These are phyloP conservation scores for Liquidambar formosana DNA, from an alignment of 164 flowering plant species.

Conservation along the genomic window DNA sequence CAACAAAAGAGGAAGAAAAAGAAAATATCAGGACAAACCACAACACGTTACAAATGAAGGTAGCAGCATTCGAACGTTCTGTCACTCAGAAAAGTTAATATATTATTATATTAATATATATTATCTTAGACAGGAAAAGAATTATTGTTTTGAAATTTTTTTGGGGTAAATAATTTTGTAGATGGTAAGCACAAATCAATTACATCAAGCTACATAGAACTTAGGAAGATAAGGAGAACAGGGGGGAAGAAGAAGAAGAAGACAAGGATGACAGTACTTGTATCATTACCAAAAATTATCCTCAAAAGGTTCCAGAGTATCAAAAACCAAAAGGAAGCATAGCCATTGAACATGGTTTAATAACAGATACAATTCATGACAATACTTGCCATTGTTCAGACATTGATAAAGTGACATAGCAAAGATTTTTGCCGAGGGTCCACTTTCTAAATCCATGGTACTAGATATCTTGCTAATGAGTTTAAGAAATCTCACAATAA, in stretches of 20 bases:
- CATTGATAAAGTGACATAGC: neutral
- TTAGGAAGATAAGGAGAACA: too few species aligned
- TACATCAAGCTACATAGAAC: too few species aligned
- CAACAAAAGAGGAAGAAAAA: neutral
- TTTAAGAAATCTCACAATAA: neutral
- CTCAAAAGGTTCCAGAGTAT: neutral
- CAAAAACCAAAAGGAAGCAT: neutral
- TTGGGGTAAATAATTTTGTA: too few species aligned
- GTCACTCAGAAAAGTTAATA: too few species aligned
- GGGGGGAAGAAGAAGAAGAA: neutral
- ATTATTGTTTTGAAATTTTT: too few species aligned
- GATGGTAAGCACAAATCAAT: too few species aligned
- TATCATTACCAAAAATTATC: neutral
- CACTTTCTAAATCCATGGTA: neutral
- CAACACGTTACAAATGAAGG: neutral
- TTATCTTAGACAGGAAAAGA: too few species aligned
- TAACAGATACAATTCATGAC: neutral
- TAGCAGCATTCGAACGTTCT: too few species aligned
- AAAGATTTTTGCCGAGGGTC: neutral
- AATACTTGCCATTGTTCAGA: neutral
- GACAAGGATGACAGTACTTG: neutral
- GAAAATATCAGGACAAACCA: neutral
- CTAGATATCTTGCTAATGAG: neutral
- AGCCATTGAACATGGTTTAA: neutral
- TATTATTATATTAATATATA: too few species aligned